These are phyloP conservation scores for Aeschynomene evenia DNA, from an alignment of 306 rosid genomes.

Conservation along the genomic window DNA sequence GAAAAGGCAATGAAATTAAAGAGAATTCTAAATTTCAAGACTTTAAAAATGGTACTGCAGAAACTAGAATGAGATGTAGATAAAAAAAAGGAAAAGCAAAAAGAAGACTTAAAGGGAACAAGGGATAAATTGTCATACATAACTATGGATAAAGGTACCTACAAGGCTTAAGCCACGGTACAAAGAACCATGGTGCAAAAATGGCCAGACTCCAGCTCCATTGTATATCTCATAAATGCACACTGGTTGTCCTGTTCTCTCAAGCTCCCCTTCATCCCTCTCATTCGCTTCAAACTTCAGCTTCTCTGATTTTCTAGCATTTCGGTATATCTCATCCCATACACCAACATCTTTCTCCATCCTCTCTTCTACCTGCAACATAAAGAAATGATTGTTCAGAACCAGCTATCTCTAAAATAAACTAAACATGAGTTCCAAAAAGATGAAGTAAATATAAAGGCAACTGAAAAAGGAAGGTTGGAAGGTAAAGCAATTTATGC, in stretches of 20 bases:
- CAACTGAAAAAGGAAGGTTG: neutral
- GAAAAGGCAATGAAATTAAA: slow-evolving; percentile 27
- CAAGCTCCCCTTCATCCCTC: slow-evolving; percentile 98
- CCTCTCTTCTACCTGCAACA: slow-evolving; percentile 76
- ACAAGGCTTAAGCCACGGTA: slow-evolving; percentile 98
- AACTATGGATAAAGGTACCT: slow-evolving; percentile 40
- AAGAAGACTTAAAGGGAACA: slow-evolving; percentile 7
- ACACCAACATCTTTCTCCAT: slow-evolving; percentile 59
- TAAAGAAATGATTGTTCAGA: slow-evolving; percentile 25
- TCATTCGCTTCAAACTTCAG: slow-evolving; percentile 86
- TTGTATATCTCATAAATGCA: slow-evolving; percentile 91
- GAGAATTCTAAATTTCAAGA: slow-evolving; percentile 9
- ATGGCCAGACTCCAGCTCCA: slow-evolving; percentile 85
- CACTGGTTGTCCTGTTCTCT: slow-evolving; percentile 87
- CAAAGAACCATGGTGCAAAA: slow-evolving; percentile 91
- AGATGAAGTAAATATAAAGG: neutral
- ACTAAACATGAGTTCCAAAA: slow-evolving; percentile 24
- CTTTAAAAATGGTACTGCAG: neutral
- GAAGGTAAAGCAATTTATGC: slow-evolving; percentile 24
- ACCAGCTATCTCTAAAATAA: slow-evolving; percentile 30
- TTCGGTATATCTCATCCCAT: slow-evolving; percentile 91
- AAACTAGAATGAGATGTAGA: slow-evolving; percentile 7
- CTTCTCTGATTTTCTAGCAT: slow-evolving; percentile 85
- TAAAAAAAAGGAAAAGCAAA: slow-evolving; percentile 6
- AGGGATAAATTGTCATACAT: slow-evolving; percentile 11